Conservation (phyloP, 164 flowering plant species). For the Stephania yunnanensis region DNA sequence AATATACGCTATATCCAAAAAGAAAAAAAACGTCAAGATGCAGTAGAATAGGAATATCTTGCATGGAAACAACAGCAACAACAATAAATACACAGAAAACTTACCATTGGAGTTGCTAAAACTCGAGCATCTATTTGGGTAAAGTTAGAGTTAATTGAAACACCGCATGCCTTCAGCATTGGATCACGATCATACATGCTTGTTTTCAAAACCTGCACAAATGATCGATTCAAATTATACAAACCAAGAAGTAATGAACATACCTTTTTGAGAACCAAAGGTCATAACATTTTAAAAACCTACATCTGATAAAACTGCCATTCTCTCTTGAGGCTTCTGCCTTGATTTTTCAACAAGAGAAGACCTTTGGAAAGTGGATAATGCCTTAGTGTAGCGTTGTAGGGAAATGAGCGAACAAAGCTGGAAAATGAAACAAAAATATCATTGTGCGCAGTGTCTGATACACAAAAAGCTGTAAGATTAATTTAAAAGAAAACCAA, state of each 20-base stretch:
- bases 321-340: conserved; percentile 88
- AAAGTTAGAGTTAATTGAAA: conserved; percentile 46
- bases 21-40: neutral
- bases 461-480: neutral
- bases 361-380: conserved; percentile 61
- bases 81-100: no score
- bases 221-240: neutral
- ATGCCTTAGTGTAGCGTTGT: conserved; percentile 85
- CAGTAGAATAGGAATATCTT: no score
- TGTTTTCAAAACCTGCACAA: conserved; percentile 42
- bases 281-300: conserved; percentile 12
- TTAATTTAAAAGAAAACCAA: neutral
- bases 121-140: conserved; percentile 85
- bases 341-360: conserved; percentile 88
- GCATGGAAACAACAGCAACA: neutral
- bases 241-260: neutral
- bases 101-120: conserved; percentile 72
- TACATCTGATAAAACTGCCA: conserved; percentile 56
- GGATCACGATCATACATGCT: conserved; percentile 68
- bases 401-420: conserved; percentile 73
- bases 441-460: neutral
- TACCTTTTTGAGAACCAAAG: neutral
- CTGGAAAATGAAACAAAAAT: conserved; percentile 21
- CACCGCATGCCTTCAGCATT: conserved; percentile 55
- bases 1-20: neutral